Evolutionary conservation across 2,329 filamentous ascomycete genomes (phyloP), one percentile per base, ranked within the genome.

Genomic region (Byssoonygena ceratinophila): DNA sequence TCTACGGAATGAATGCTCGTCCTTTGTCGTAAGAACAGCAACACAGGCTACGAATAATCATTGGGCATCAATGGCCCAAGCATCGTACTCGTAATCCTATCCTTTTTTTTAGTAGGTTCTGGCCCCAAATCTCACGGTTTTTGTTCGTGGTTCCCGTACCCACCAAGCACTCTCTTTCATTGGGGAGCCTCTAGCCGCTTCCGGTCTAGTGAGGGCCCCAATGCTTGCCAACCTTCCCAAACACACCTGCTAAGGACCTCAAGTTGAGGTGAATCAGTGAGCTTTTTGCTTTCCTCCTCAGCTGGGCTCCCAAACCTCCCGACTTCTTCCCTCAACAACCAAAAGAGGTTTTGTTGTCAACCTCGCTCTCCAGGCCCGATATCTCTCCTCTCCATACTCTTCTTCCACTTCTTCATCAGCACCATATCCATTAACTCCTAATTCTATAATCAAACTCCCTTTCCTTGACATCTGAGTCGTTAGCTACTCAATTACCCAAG

Each of bases 391-490:
- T 40, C 55, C 44, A 52, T 49, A 46, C 46, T 43, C 37, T 57
- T 47, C 58, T 44, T 44, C 36, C 25, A 34, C 53, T 46, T 49
- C 53, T 56, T 48, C 11, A 29, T 29, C 27, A 29, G 27, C 31
- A 6, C 4, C 14, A 4, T 29, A 29, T 11, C 27, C 27, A 29
- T 29, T 34, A 34, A 7, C 31, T 34, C 11, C 31, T 37, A 37
- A 37, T 37, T 16, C 12, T 37, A 18, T 37, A 37, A 41, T 56
- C 50, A 61, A 60, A 63, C 61, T 60, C 55, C 60, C 45, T 57
- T 58, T 60, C 56, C n/a, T n/a, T n/a, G n/a, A n/a, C n/a, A n/a
- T n/a, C n/a, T n/a, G n/a, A n/a, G n/a, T n/a, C n/a, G n/a, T n/a
- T n/a, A n/a, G n/a, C n/a, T n/a, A n/a, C n/a, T n/a, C n/a, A n/a